Base-by-base conservation (phyloP, 805 yeast genomes). In the Starmerella ratchasimensis region DNA sequence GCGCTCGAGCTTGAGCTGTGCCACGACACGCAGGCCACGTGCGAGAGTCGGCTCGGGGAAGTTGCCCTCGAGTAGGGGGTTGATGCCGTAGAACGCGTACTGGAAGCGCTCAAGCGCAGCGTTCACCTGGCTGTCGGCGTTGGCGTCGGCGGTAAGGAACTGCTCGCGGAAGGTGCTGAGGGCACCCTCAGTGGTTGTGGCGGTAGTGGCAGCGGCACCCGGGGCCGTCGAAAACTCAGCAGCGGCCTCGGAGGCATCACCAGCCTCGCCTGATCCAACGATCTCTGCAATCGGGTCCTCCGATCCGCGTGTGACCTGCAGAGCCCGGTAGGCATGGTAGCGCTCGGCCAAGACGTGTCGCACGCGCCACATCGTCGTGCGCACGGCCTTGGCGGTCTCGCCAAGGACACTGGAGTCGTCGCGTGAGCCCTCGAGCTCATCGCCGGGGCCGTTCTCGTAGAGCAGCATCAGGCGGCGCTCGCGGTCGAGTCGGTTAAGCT, bases 331-430 rank as follows among this genome's bases (percentile, higher is more conserved):
- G 0, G 86, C 74, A 42, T 72, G 72, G 47, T 78, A 79, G 55
- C 98, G 72, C 60, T 88, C 98, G 47, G 82, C 72, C 31, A 88
- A 65, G 3, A 82, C 94, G 56, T 79, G 88, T 56, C 82, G 78
- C 51, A 88, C 81, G 49, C 81, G 68, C 73, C 74, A 67, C 83
- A 80, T 75, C 1, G 84, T 69, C 24, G 65, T 63, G 47, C 73
- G 64, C 29, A 79, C 62, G 37, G 62, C 61, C 9, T 65, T 68
- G 24, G 63, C 55, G 7, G 57, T 49, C 9, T 54, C 52, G 35
- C 54, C 57, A 45, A 57, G 55, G 16, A 40, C 46, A 31, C 47
- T 50, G 14, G 22, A 39, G 34, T 34, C 45, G n/a, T 27, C 33
- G 17, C 19, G 32, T 26, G 17, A 14, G 14, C 16, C 20, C 26